Evolutionary conservation across 345 rosid species (phyloP).

Genomic region (Eutrema japonicum): DNA sequence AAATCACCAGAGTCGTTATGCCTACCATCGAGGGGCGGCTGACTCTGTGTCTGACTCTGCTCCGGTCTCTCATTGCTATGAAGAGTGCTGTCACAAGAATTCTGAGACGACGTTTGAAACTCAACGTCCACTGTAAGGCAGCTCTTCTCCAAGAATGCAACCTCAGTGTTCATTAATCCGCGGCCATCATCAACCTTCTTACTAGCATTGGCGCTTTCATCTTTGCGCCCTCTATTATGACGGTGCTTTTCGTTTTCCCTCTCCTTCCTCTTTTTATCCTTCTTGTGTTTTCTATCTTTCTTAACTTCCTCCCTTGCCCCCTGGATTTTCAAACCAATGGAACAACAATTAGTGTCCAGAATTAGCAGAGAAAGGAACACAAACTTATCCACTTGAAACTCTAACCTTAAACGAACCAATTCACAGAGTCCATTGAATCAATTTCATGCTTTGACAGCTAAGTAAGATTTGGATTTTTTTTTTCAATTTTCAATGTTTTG

Average conservation of each 20-base stretch:
- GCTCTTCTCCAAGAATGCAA: conserved; percentile 57
- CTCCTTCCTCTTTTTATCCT: conserved; percentile 32
- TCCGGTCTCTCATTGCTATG: conserved; percentile 48
- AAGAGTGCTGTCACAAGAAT: conserved; percentile 42
- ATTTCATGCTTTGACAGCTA: conserved; percentile 4
- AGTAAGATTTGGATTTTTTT: conserved; percentile 2
- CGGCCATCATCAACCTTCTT: conserved; percentile 42
- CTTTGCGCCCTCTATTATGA: conserved; percentile 35
- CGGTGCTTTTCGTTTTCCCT: conserved; percentile 36
- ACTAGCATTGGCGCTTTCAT: conserved; percentile 34
- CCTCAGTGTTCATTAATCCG: conserved; percentile 44
- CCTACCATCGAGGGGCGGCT: conserved; percentile 45
- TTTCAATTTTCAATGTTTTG: no score
- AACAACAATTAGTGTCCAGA: conserved; percentile 33
- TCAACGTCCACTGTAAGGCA: conserved; percentile 67
- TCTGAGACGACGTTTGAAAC: conserved; percentile 51
- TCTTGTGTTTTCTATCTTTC: conserved; percentile 39
- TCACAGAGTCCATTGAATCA: not conserved
- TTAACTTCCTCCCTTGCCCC: conserved; percentile 49
- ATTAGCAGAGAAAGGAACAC: conserved; percentile 8
- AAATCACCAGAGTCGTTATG: conserved; percentile 62
- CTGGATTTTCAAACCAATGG: conserved; percentile 45
- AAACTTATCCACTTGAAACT: not conserved
- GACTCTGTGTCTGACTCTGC: conserved; percentile 15
- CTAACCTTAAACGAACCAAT: not conserved